Evolutionary conservation across 2,329 filamentous ascomycete species (phyloP).

Genomic region (Metarhizium guizhouense): DNA sequence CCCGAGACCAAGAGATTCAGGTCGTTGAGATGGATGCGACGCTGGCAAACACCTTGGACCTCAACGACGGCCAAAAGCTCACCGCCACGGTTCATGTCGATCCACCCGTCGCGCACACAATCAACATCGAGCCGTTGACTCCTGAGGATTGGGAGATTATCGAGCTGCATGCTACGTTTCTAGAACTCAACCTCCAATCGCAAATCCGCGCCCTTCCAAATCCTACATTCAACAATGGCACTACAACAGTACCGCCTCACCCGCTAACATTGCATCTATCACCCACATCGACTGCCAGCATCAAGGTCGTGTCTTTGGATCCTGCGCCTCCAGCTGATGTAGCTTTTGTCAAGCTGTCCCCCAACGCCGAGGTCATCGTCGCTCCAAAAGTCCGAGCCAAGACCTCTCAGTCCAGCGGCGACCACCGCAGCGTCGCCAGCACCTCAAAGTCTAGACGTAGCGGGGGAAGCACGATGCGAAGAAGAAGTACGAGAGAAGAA

Average conservation of each 20-base stretch:
- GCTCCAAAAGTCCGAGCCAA: slow-evolving; percentile 83
- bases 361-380: slow-evolving; percentile 94
- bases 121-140: slow-evolving; percentile 93
- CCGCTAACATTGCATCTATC: slow-evolving; percentile 88
- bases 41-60: slow-evolving; percentile 66
- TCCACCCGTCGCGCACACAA: slow-evolving; percentile 81
- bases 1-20: slow-evolving; percentile 65
- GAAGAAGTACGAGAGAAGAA: slow-evolving; percentile 50
- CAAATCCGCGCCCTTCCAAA: slow-evolving; percentile 93
- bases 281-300: slow-evolving; percentile 89
- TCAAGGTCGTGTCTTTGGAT: slow-evolving; percentile 74
- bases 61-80: slow-evolving; percentile 76
- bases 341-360: slow-evolving; percentile 84
- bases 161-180: slow-evolving; percentile 88
- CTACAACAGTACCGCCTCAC: slow-evolving; percentile 51
- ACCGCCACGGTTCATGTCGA: slow-evolving; percentile 69
- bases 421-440: slow-evolving; percentile 72
- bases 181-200: slow-evolving; percentile 85
- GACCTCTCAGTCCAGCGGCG: slow-evolving; percentile 53
- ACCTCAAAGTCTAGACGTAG: slow-evolving; percentile 71
- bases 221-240: slow-evolving; percentile 52
- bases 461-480: slow-evolving; percentile 64
- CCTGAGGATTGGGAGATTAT: slow-evolving; percentile 99
- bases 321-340: slow-evolving; percentile 59
- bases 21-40: slow-evolving; percentile 82